phyloP scores from a whole-genome alignment of 2,329 filamentous ascomycete genomes.

The Sclerotinia glacialis region DNA sequence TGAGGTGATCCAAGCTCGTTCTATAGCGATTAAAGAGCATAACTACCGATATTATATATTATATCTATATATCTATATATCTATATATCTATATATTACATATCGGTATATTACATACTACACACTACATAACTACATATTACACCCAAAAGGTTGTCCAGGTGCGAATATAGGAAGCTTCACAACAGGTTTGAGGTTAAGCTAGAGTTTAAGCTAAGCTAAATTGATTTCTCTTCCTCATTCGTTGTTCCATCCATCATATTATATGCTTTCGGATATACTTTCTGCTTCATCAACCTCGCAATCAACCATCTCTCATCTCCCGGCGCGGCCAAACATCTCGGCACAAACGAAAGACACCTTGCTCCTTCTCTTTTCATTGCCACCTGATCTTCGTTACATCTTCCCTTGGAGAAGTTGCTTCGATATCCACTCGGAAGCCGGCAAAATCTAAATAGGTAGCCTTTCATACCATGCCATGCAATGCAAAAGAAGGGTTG shows the following conservation, averaged over 20 bases:
- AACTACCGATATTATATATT: no score
- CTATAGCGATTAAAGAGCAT: conserved; percentile 8
- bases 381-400: conserved; percentile 12
- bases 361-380: not conserved
- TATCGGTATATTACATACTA: no score
- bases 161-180: no score
- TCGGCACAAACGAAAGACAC: not conserved
- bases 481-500: conserved; percentile 25
- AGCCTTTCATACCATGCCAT: not conserved
- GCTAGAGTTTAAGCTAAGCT: no score
- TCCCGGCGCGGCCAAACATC: conserved; percentile 11
- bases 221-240: not conserved
- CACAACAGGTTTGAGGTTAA: no score
- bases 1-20: conserved; percentile 17
- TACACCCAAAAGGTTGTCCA: conserved; percentile 12
- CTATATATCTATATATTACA: no score
- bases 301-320: not conserved
- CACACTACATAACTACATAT: no score
- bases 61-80: no score
- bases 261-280: not conserved
- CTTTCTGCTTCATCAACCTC: not conserved
- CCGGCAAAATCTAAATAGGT: conserved; percentile 1
- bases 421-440: conserved; percentile 12
- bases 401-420: not conserved
- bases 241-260: conserved; percentile 11